Base-by-base conservation (phyloP, 805 yeast species). In the Grigorovia jiainica region DNA sequence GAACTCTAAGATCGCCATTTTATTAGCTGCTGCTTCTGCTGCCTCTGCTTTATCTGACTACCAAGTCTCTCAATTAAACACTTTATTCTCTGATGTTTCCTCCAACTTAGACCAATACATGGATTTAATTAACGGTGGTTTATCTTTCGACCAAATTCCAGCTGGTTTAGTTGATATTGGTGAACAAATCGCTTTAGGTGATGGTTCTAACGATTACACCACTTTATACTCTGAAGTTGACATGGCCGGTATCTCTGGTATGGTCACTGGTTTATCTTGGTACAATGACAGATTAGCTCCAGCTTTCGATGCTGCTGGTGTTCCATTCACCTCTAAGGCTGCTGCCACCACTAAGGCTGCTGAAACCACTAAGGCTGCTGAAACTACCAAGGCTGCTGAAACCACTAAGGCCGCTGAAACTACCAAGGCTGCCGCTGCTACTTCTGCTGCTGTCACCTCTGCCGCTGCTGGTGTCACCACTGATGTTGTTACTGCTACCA, bases 231-330 rank as follows among this genome's bases (percentile, higher is more conserved):
- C 43, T 17, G 43, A 47, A 39, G 52, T 63, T 37, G 60, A 61
- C 47, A 45, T 53, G 43, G 37, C 39, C 38, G 52, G 48, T 13
- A 52, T 61, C 18, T 45, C 54, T 3, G 36, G 53, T 13, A 54
- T 55, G 35, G 51, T 61, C 24, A 52, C 61, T 20, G 57, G 53
- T 25, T 49, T 61, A 34, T 62, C 65, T 49, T 61, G 65, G 65
- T 61, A 55, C 46, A 45, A 53, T 23, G 33, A 51, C 13, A 54
- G 60, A 48, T 39, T 57, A 19, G 45, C 40, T 23, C 45, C 55
- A 8, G 48, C 44, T 35, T 31, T 49, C 7, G 39, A 36, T 27
- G 15, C 46, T 25, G 21, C 43, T 18, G 25, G 25, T 19, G 36
- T 39, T 31, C 15, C 43, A 11, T 20, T 39, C 34, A 27, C 48